Base-by-base conservation (phyloP, 768 basidiomycete species). In the Trametes maxima region DNA sequence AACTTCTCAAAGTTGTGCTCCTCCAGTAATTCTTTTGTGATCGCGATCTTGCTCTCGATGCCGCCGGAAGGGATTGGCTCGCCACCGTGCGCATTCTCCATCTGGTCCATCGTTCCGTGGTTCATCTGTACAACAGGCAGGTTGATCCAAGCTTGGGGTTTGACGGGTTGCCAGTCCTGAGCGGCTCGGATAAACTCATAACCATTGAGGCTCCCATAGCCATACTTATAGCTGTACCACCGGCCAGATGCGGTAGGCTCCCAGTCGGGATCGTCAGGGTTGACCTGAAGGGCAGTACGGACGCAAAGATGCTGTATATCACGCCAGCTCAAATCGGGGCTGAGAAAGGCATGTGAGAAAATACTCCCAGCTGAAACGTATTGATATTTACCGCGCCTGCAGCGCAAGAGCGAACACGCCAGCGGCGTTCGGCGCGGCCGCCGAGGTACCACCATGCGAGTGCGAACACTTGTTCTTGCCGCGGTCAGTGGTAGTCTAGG, bases 251-350 rank as follows among this genome's bases (percentile, higher is more conserved):
- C 84, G 0, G 88, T 98, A 54, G 70, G 77, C 70, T 96, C 92
- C 97, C 97, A 99, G 71, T 96, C 95, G 2, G 93, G 92, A 70
- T 98, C 96, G 2, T 90, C 87, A 2, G 85, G 80, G 70, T 95
- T 98, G 74, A 99, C 85, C 67, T 82, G 78, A 19, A 85, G 80
- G 2, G 91, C 90, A 1, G 85, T 89, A 60, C 82, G 81, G 35
- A 98, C 85, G 64, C 89, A 88, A 22, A 99, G 80, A 69, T 99
- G 86, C 69, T 99, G 97, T 39, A 98, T 79, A 69, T 99, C 97
- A 51, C 97, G 87, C 97, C 97, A 99, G 37, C 92, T 89, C 19
- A 99, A 83, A 57, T 98, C 95, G 25, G 97, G 95, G 11, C 95
- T 92, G 62, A 36, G 25, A 60, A 43, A 4, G 1, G 2, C 5